Evolutionary conservation across 2,329 filamentous ascomycete genomes (phyloP).

Genomic region (Pseudocercospora ulei): DNA sequence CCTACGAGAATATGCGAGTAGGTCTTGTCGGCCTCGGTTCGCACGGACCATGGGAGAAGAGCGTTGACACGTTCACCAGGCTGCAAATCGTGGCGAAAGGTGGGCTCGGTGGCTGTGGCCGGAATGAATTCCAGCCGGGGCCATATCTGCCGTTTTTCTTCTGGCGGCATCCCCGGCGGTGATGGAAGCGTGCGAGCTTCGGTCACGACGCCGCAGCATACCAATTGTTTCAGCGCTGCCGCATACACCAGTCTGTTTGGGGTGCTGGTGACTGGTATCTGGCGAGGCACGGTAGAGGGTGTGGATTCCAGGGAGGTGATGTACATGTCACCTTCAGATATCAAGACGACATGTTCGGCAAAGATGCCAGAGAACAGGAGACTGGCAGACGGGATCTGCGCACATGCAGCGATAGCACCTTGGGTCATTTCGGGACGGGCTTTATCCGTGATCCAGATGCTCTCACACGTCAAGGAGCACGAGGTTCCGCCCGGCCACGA

Average conservation of each 20-base stretch:
- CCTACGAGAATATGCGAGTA: slow-evolving; percentile 55
- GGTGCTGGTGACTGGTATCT: slow-evolving; percentile 27
- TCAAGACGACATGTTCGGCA: slow-evolving; percentile 24
- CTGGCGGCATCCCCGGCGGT: slow-evolving; percentile 23
- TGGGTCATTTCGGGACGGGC: slow-evolving; percentile 25
- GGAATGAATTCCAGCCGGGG: slow-evolving; percentile 43
- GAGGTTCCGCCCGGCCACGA: slow-evolving; percentile 20
- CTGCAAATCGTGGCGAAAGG: slow-evolving; percentile 40
- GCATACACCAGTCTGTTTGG: slow-evolving; percentile 30
- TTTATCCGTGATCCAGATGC: slow-evolving; percentile 29
- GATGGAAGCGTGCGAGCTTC: slow-evolving; percentile 28
- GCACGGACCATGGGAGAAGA: slow-evolving; percentile 51
- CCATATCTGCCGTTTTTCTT: slow-evolving; percentile 34
- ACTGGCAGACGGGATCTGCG: slow-evolving; percentile 23
- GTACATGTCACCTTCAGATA: slow-evolving; percentile 24
- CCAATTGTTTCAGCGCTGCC: slow-evolving; percentile 36
- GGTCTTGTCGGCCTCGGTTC: slow-evolving; percentile 43
- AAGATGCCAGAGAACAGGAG: slow-evolving; percentile 19
- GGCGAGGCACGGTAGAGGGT: slow-evolving; percentile 27
- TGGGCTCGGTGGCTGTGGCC: slow-evolving; percentile 12
- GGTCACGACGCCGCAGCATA: slow-evolving; percentile 41
- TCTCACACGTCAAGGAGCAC: slow-evolving; percentile 19
- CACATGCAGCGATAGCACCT: slow-evolving; percentile 21
- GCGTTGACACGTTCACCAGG: slow-evolving; percentile 51
- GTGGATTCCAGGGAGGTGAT: slow-evolving; percentile 18